phyloP scores from a whole-genome alignment of 345 rosid species.

The Iberis pinnata region DNA sequence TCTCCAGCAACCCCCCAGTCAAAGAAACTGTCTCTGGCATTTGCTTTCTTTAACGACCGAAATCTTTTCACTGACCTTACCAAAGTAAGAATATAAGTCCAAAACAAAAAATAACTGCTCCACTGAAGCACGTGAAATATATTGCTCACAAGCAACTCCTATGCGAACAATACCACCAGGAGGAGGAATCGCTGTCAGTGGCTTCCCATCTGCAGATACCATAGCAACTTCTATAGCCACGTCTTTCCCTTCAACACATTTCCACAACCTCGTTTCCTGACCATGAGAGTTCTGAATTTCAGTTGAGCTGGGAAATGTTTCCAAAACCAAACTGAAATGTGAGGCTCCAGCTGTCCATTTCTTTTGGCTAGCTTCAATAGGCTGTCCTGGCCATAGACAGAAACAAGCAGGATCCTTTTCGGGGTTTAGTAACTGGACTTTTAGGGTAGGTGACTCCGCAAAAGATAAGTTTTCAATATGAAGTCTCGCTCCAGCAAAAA shows the following conservation, averaged over 20 bases:
- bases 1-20: slow-evolving; percentile 62
- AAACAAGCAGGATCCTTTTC: slow-evolving; percentile 99
- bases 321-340: slow-evolving; percentile 63
- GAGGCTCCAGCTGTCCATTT: slow-evolving; percentile 76
- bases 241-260: slow-evolving; percentile 73
- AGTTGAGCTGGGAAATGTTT: slow-evolving; percentile 43
- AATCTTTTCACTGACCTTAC: slow-evolving; percentile 70
- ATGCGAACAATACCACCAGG: slow-evolving; percentile 90
- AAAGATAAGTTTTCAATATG: slow-evolving; percentile 68
- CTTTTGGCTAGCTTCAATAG: slow-evolving; percentile 91
- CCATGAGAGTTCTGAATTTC: slow-evolving; percentile 31
- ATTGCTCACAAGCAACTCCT: slow-evolving; percentile 81
- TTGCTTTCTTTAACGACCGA: slow-evolving; percentile 57
- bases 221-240: slow-evolving; percentile 70
- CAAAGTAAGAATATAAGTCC: slow-evolving; percentile 77
- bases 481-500: slow-evolving; percentile 86
- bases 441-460: slow-evolving; percentile 77
- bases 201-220: slow-evolving; percentile 88
- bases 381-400: slow-evolving; percentile 80
- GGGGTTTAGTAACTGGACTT: slow-evolving; percentile 61
- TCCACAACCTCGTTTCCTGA: slow-evolving; percentile 53
- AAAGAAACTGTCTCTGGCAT: slow-evolving; percentile 36
- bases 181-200: slow-evolving; percentile 79
- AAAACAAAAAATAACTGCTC: slow-evolving; percentile 92
- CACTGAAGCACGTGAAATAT: slow-evolving; percentile 81